phyloP scores from a whole-genome alignment of 2,329 filamentous ascomycete genomes.

The Fusarium coicis region DNA sequence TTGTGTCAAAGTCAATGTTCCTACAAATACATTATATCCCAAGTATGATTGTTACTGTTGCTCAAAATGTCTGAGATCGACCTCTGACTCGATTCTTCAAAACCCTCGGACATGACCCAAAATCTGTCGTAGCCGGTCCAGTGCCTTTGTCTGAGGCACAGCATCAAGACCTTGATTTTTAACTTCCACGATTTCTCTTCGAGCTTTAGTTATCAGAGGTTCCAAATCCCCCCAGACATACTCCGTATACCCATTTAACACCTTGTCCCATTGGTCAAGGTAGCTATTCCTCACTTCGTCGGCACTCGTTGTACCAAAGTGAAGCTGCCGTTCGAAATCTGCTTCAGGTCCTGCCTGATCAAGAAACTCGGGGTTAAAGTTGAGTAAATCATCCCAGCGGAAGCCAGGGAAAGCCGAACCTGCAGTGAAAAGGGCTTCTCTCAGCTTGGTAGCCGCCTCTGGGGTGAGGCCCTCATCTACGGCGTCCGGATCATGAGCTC shows the following conservation, averaged over 20 bases:
- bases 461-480: slow-evolving; percentile 43
- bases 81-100: slow-evolving; percentile 10
- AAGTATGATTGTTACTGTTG: not conserved
- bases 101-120: slow-evolving; percentile 52
- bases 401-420: slow-evolving; percentile 6
- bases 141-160: slow-evolving; percentile 43
- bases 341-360: slow-evolving; percentile 33
- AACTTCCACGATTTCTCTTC: slow-evolving; percentile 62
- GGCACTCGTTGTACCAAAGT: slow-evolving; percentile 54
- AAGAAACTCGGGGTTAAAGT: slow-evolving; percentile 61
- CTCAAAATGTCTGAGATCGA: not conserved
- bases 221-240: slow-evolving; percentile 75
- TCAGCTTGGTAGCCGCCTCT: slow-evolving; percentile 48
- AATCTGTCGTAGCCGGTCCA: slow-evolving; percentile 51
- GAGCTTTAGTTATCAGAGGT: slow-evolving; percentile 66
- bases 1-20: not conserved
- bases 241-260: slow-evolving; percentile 68
- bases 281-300: slow-evolving; percentile 57
- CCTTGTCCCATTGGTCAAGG: slow-evolving; percentile 66
- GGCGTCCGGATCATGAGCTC: slow-evolving; percentile 33
- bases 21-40: not conserved
- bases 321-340: slow-evolving; percentile 33
- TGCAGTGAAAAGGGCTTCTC: slow-evolving; percentile 52
- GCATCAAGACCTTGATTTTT: slow-evolving; percentile 28
- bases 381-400: slow-evolving; percentile 59